These are phyloP conservation scores for Cladophialophora psammophila DNA, from an alignment of 2,329 filamentous ascomycete genomes.

Conservation along the genomic window DNA sequence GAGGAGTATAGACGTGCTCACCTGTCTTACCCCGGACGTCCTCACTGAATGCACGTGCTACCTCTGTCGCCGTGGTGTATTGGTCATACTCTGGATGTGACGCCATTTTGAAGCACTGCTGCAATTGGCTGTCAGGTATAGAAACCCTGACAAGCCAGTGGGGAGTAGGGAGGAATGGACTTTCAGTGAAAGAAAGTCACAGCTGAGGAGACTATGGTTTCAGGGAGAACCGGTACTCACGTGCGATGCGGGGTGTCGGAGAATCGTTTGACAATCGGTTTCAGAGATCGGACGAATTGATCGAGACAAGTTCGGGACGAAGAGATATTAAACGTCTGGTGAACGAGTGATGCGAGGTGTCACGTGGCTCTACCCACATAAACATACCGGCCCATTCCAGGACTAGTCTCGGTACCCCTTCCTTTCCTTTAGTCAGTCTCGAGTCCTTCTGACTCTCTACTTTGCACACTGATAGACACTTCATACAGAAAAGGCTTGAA, in stretches of 20 bases:
- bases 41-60: slow-evolving; percentile 38
- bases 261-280: neutral
- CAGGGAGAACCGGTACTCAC: neutral
- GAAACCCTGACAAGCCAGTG: neutral
- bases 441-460: too few relatives aligned
- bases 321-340: neutral
- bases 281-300: neutral
- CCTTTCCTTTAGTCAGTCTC: too few relatives aligned
- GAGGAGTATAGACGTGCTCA: slow-evolving; percentile 15
- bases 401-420: too few relatives aligned
- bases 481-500: too few relatives aligned
- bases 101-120: slow-evolving; percentile 21
- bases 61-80: slow-evolving; percentile 30
- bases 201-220: neutral
- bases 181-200: neutral
- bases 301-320: neutral
- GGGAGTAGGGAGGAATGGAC: neutral
- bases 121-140: neutral
- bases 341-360: neutral
- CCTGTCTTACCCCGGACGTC: slow-evolving; percentile 41
- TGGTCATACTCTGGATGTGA: slow-evolving; percentile 25
- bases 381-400: too few relatives aligned
- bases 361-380: too few relatives aligned
- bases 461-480: too few relatives aligned
- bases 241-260: neutral